Conservation (phyloP, 345 rosid species). For the Bruguiera sexangula region DNA sequence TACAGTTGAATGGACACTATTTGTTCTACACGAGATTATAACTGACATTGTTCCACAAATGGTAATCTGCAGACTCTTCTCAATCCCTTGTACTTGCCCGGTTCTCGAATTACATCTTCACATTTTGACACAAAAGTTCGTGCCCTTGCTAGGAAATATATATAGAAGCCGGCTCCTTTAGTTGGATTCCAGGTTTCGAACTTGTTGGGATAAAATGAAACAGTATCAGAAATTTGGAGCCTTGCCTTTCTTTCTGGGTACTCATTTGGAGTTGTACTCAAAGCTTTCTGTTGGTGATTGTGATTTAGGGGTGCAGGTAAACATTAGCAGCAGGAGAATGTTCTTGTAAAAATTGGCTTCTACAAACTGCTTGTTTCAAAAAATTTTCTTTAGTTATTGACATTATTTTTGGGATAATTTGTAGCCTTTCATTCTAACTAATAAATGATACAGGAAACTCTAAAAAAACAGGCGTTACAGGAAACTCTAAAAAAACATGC, state of each 20-base stretch:
- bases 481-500: too few relatives aligned
- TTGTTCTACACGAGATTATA: not conserved
- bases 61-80: conserved; percentile 65
- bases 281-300: too few relatives aligned
- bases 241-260: not conserved
- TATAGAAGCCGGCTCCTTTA: conserved; percentile 28
- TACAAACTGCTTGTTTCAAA: too few relatives aligned
- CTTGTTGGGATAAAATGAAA: not conserved
- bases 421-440: too few relatives aligned
- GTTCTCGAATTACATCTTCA: conserved; percentile 81
- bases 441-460: too few relatives aligned
- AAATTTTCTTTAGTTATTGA: too few relatives aligned
- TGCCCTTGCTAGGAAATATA: conserved; percentile 86
- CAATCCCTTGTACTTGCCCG: conserved; percentile 87
- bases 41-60: not conserved
- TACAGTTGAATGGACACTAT: not conserved
- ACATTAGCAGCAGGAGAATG: too few relatives aligned
- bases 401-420: too few relatives aligned
- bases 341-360: too few relatives aligned
- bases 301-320: too few relatives aligned
- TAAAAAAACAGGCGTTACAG: too few relatives aligned
- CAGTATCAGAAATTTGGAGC: not conserved
- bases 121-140: conserved; percentile 95
- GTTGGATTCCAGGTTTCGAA: not conserved
- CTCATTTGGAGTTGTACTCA: too few relatives aligned